A percentile compares a stretch with the other conserved stretches of the same genome.
These are phyloP conservation scores for Trypanosoma caninum DNA, from an alignment of 208 protist species.

Conservation along the genomic window DNA sequence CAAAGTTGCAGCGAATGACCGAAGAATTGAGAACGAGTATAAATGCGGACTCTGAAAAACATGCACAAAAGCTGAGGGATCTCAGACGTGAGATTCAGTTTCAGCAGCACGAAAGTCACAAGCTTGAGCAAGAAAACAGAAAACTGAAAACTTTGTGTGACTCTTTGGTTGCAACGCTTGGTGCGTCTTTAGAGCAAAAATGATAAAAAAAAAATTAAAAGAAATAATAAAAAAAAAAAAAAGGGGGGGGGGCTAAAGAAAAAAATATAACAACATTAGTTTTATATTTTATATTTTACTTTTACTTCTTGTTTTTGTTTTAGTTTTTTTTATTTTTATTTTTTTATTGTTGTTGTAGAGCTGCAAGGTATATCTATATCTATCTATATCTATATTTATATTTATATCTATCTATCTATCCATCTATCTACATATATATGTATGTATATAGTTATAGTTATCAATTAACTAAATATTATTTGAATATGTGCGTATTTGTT, in stretches of 20 bases:
- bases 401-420: too few species aligned
- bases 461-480: too few species aligned
- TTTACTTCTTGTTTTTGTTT: background rate
- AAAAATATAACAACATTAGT: background rate
- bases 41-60: slow-evolving; percentile 43
- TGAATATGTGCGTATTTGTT: too few species aligned
- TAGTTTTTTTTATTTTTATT: slow-evolving; percentile 4
- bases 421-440: too few species aligned
- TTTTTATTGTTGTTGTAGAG: background rate
- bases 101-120: slow-evolving; percentile 55
- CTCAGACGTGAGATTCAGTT: slow-evolving; percentile 56
- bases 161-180: slow-evolving; percentile 44
- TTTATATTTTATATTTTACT: slow-evolving; percentile 1
- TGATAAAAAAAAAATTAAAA: too few species aligned
- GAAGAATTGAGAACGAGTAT: slow-evolving; percentile 47
- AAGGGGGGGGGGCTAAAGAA: background rate
- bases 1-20: slow-evolving; percentile 42
- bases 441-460: too few species aligned
- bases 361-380: too few species aligned
- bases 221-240: background rate
- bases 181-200: too few species aligned
- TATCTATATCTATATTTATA: too few species aligned
- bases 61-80: slow-evolving; percentile 55
- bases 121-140: slow-evolving; percentile 69
- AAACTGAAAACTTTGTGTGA: slow-evolving; percentile 68